phyloP scores from a whole-genome alignment of 768 basidiomycete species.

The Boletus vinaceobasis region DNA sequence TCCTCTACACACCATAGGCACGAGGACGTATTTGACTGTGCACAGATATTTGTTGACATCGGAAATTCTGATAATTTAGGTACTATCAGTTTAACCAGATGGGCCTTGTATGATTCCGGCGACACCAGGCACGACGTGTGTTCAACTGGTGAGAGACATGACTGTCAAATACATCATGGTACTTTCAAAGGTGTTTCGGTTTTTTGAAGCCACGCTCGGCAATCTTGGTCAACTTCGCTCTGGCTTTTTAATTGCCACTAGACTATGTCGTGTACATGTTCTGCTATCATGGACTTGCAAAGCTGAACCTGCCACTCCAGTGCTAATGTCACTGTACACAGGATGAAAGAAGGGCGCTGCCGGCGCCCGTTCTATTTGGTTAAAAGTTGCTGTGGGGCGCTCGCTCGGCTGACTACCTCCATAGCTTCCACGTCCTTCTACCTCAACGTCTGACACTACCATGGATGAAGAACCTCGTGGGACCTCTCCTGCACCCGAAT shows the following conservation, averaged over 20 bases:
- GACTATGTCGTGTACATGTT: not conserved
- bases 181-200: not conserved
- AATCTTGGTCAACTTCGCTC: not conserved
- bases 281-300: not conserved
- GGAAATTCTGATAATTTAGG: not conserved
- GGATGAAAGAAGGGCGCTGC: not conserved
- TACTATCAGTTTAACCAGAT: not conserved
- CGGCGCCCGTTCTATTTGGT: slow-evolving; percentile 9
- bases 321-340: not conserved
- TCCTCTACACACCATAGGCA: not conserved
- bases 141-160: no score
- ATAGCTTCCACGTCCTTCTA: not conserved
- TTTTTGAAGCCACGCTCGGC: not conserved
- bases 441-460: not conserved
- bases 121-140: not conserved
- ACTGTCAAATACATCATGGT: not conserved
- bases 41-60: not conserved
- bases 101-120: not conserved
- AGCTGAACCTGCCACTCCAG: not conserved
- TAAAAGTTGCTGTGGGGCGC: slow-evolving; percentile 5
- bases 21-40: not conserved
- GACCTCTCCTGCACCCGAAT: slow-evolving; percentile 1
- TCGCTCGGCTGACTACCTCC: not conserved
- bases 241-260: not conserved
- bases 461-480: slow-evolving; percentile 13